Base-by-base conservation (phyloP, 1,284 basidiomycete genomes). In the Mrakiaceae sp. region DNA sequence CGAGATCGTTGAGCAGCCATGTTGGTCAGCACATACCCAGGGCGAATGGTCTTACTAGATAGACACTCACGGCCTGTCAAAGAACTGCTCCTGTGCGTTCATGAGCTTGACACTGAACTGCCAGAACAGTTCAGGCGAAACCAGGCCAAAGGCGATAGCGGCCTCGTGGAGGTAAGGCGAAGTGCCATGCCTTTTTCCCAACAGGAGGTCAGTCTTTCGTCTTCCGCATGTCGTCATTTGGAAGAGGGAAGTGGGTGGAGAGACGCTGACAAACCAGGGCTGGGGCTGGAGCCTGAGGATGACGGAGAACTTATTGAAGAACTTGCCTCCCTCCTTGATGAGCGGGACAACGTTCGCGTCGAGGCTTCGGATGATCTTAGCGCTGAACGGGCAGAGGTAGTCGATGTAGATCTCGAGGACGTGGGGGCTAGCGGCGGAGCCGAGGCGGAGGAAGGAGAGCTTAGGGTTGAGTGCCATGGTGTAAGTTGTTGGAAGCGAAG, bases 221-320 rank as follows among this genome's bases (percentile, higher is more conserved):
- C 27, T 27, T 27, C 1, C 27, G 27, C 27, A 27, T 27, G 27
- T 27, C 27, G 27, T 27, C 27, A 27, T 27, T 27, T 27, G 1
- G 27, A 27, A 27, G 27, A 2, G 27, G 27, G 14, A 49, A 11
- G 27, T 27, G 40, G 49, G 44, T 42, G 8, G 57, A 14, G 62
- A 44, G 55, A 68, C 67, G 61, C 12, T 39, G 12, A 70, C 75
- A 66, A 72, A 79, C 79, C 80, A 82, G 0, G 80, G 79, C 71
- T 81, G 93, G 48, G 90, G 86, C 71, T 94, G 90, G 44, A 84
- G 81, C 60, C 93, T 79, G 68, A 90, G 78, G 71, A 95, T 84
- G 53, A 87, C 78, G 75, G 88, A 88, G 66, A 93, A 83, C 74
- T 87, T 87, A 51, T 85, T 86, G 8, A 81, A 79, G 74, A 90